Evolutionary conservation across 2,329 filamentous ascomycete species (phyloP), one percentile per base, ranked within the genome.

Genomic region (Dendryphion nanum): DNA sequence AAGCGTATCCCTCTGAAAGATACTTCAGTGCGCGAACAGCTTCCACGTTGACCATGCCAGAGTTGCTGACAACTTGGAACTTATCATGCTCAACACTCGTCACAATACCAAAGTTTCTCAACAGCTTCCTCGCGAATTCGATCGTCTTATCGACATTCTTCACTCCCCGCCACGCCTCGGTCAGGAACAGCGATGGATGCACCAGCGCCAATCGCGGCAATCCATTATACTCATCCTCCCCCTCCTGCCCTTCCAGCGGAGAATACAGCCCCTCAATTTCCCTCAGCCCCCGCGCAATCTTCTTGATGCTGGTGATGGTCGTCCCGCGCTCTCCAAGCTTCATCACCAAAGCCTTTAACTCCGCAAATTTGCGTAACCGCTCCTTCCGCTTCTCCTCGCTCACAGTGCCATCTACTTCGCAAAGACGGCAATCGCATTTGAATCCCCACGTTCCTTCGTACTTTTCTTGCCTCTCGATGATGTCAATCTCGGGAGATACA

Each of bases 11-110:
- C 23, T 55, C 54, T 2, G 41, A 38, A 14, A 55, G 40, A 40
- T 54, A 54, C 30, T 45, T 52, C 19, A 55, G 26, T 14, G 50
- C 50, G 6, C 52, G 30, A 1, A 51, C 48, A 1, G 41, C 45
- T 32, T 57, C 54, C 3, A 55, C 43, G 24, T 57, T 57, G 16
- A 55, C 39, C 24, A 57, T 28, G 5, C 51, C 51, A 2, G 36
- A 30, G n/a, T 51, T 48, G 16, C 24, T 34, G 8, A 24, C n/a
- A 3, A 54, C 32, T n/a, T 32, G 15, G 10, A 55, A 45, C 14
- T 24, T 33, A 1, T 29, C 31, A 3, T 35, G 37, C 8, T 50
- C 35, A 3, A 40, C 33, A 3, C 3, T 19, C 8, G 40, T 39
- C 6, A 51, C 17, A 15, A 55, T 48, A 14, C 54, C 54, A 33